Base-by-base conservation (phyloP, 2,329 filamentous ascomycete genomes). In the Orbilia quercus region DNA sequence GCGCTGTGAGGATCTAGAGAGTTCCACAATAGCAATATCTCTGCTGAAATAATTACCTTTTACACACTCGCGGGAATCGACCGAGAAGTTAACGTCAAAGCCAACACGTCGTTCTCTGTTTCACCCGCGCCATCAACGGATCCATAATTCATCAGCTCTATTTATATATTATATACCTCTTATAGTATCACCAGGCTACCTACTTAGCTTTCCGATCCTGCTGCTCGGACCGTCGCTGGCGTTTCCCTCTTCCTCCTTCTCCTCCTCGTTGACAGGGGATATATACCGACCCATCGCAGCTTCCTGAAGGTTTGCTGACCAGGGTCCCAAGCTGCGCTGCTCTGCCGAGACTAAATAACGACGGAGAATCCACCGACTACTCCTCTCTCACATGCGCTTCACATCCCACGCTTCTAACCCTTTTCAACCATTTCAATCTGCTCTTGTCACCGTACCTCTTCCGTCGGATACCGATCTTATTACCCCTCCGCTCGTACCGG, bases 331-430 rank as follows among this genome's bases (percentile, higher is more conserved):
- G 45, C 58, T 62, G 58, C 58, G 51, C 58, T 62, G 58, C 58
- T 51, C 58, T 62, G 25, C 59, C 59, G 59, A 64, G 48, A 54
- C 47, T 53, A 64, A 23, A 47, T 42, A 22, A 18, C 11, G 20
- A 40, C 38, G 36, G 34, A 50, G 34, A 47, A 64, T 64, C 48
- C 48, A 64, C 59, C 59, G 59, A 54, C 38, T 6, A 20, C n/a
- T 50, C 45, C 54, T 36, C n/a, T 50, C 45, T 64, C 38, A 45
- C 59, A 64, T 64, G 59, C 54, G 59, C 59, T 64, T 64, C 25
- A 48, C 59, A 50, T 64, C 18, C 51, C 48, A 54, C 42, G 22
- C 18, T 54, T 5, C 20, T 18, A 12, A 11, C 18, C 18, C n/a
- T 22, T 22, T 50, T 16, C 45, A 40, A 40, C 42, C 14, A 25